Base-by-base conservation (phyloP, 176 grass and related monocot species). In the Areca catechu region DNA sequence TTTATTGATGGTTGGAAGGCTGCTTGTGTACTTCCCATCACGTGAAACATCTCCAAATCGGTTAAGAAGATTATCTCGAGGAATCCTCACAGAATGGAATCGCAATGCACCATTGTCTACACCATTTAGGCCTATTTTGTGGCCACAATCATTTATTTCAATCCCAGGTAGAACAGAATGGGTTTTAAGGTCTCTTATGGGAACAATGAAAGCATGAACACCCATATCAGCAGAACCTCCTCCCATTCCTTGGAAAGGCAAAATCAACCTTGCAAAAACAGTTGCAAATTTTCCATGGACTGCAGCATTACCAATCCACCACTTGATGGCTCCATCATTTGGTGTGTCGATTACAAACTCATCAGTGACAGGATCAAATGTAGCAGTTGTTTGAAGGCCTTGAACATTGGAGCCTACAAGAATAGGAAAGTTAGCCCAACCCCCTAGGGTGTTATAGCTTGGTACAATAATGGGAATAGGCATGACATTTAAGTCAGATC, bases 291-390 rank as follows among this genome's bases (percentile, higher is more conserved):
- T 91, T 73, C 93, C 87, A 52, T 98, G 84, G 66, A 88, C 65
- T 50, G 93, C 84, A 54, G 93, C 93, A 59, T 98, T 98, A 22
- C 87, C 93, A 56, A 98, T 98, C 93, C 93, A 98, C 93, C 93
- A 97, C 71, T 98, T 98, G 29, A 98, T 91, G 43, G 93, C 93
- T 53, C 93, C 93, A 58, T 98, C 87, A 72, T 98, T 98, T 53
- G 93, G 93, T 24, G 93, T 98, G 49, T 98, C 56, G 59, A 98
- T 80, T 19, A 98, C 75, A 23, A 98, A 98, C 73, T 98, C 87
- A 47, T 98, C 84, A 7, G 84, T 85, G 49, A 91, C 54, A 62
- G 93, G 87, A 87, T 98, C 93, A 60, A 98, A 98, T 51, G 93
- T 92, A 67, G 93, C 93, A n/a, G 87, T 98, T 16, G 93, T 98